These are phyloP conservation scores for Candida tunisiensis DNA, from an alignment of 1,139 yeast genomes.

Conservation along the genomic window DNA sequence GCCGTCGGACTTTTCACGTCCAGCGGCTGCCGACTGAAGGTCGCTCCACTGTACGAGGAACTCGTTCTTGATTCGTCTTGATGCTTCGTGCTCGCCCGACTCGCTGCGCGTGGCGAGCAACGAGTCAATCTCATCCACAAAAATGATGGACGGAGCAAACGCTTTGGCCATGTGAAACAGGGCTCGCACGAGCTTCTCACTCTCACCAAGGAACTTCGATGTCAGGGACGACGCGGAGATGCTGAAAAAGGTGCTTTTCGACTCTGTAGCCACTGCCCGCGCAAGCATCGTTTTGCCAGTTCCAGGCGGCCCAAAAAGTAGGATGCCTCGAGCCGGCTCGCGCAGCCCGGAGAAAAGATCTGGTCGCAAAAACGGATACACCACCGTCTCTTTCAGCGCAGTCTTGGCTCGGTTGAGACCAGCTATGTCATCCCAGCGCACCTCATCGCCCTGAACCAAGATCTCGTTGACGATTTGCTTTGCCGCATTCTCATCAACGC, in stretches of 20 bases:
- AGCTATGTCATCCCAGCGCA: constrained; percentile 93
- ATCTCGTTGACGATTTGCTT: constrained; percentile 81
- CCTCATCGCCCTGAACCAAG: constrained; percentile 89
- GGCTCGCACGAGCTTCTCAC: constrained; percentile 88
- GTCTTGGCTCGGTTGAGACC: constrained; percentile 93
- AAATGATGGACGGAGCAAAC: constrained; percentile 84
- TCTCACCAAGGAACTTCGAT: constrained; percentile 98
- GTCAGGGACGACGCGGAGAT: constrained; percentile 91
- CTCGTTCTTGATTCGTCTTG: constrained; percentile 84
- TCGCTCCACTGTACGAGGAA: constrained; percentile 95
- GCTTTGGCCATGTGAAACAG: constrained; percentile 93
- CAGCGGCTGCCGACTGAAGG: constrained; percentile 85
- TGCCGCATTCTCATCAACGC: constrained; percentile 52
- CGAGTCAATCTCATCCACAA: constrained; percentile 94
- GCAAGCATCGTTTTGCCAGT: constrained; percentile 97
- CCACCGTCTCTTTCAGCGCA: constrained; percentile 94
- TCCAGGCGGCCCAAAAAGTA: constrained; percentile 96
- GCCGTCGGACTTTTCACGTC: constrained; percentile 27
- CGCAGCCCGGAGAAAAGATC: constrained; percentile 89
- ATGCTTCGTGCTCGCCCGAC: constrained; percentile 79
- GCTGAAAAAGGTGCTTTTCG: constrained; percentile 89
- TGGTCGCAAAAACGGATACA: constrained; percentile 86
- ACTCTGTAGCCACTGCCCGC: constrained; percentile 97
- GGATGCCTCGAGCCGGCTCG: constrained; percentile 82
- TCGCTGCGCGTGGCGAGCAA: constrained; percentile 68